Evolutionary conservation across 306 rosid genomes (phyloP).

Genomic region (Arachis hypogaea): DNA sequence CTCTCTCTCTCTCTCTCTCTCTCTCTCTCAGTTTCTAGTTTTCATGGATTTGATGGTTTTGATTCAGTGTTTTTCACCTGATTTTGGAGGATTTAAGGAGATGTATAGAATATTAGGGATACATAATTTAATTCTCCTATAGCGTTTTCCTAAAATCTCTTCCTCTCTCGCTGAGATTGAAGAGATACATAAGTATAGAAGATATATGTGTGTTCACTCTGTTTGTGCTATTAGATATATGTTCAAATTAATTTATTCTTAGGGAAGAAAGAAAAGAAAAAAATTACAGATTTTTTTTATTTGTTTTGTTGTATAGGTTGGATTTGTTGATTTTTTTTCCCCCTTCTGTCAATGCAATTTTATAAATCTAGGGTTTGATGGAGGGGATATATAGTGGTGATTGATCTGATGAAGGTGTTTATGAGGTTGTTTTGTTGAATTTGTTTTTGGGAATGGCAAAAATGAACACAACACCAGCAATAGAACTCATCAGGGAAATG

Average conservation of each 20-base stretch:
- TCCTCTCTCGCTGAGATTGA: slow-evolving; percentile 42
- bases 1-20: background rate
- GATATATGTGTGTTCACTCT: too few species aligned
- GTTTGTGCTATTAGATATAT: background rate
- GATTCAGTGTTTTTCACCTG: slow-evolving; percentile 65
- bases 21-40: background rate
- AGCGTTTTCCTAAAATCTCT: slow-evolving; percentile 56
- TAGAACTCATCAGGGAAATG: slow-evolving; percentile 55
- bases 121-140: slow-evolving; percentile 44
- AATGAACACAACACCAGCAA: slow-evolving; percentile 58
- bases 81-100: slow-evolving; percentile 59
- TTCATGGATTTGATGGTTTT: slow-evolving; percentile 63
- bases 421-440: slow-evolving; percentile 66
- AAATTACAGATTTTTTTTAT: background rate
- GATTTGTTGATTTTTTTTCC: slow-evolving; percentile 39
- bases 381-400: slow-evolving; percentile 99
- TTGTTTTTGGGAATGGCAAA: slow-evolving; percentile 56
- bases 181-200: slow-evolving; percentile 36
- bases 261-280: slow-evolving; percentile 11
- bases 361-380: slow-evolving; percentile 92
- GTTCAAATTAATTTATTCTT: slow-evolving; percentile 26
- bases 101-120: slow-evolving; percentile 53
- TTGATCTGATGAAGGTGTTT: slow-evolving; percentile 71
- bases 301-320: slow-evolving; percentile 17
- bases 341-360: slow-evolving; percentile 42